Conservation (phyloP, 2,329 filamentous ascomycete genomes). For the Ophiostoma pallidulum region DNA sequence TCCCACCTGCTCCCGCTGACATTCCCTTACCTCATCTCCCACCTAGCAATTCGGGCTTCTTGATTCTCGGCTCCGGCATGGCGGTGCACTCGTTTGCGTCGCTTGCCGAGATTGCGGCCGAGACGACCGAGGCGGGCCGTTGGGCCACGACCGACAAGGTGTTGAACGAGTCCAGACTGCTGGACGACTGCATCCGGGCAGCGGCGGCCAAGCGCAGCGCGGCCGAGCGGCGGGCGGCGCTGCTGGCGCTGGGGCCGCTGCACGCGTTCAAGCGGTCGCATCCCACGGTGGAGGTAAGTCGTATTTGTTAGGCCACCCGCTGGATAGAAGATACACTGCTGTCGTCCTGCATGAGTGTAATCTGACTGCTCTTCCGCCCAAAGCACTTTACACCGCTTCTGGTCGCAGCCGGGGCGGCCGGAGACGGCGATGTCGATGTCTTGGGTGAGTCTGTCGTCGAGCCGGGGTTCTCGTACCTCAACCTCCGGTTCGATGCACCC, state of each 20-base stretch:
- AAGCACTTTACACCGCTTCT: conserved; percentile 6
- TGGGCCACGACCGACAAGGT: not conserved
- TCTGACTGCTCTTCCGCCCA: not conserved
- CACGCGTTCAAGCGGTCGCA: conserved; percentile 11
- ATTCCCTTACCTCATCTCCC: not conserved
- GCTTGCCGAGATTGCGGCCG: conserved; percentile 1
- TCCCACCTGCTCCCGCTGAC: too few species aligned
- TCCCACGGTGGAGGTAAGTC: conserved; percentile 6
- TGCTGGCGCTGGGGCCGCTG: conserved; percentile 7
- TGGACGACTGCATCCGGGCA: conserved; percentile 1
- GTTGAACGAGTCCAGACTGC: not conserved
- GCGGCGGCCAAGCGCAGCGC: not conserved
- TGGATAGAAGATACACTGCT: too few species aligned
- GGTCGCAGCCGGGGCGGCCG: conserved; percentile 4
- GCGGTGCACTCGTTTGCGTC: conserved; percentile 10
- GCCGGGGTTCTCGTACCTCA: conserved; percentile 3
- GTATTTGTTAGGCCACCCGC: not conserved
- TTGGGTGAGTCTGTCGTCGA: conserved; percentile 6
- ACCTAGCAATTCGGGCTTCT: not conserved
- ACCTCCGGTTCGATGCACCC: conserved; percentile 7
- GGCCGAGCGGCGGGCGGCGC: not conserved
- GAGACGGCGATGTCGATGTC: not conserved
- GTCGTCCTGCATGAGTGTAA: too few species aligned
- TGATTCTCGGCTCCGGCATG: conserved; percentile 7
- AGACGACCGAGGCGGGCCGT: not conserved